These are phyloP conservation scores for Ascochyta pisi DNA, from an alignment of 2,329 filamentous ascomycete species.

Conservation along the genomic window DNA sequence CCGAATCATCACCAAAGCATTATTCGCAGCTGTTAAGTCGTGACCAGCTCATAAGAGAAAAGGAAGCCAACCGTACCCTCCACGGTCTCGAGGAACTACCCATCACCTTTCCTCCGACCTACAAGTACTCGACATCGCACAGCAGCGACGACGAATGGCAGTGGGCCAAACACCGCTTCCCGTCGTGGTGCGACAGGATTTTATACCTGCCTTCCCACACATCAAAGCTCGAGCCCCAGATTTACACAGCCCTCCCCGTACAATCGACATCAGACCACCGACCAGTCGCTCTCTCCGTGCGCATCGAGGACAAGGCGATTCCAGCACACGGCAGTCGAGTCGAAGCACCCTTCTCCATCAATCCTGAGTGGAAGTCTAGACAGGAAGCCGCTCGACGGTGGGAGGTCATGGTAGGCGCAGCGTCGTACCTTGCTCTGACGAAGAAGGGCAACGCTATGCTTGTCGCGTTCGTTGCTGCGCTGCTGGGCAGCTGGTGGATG, in stretches of 20 bases:
- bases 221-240: constrained; percentile 60
- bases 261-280: constrained; percentile 88
- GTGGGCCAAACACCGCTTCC: constrained; percentile 82
- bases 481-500: constrained; percentile 38
- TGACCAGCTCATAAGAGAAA: constrained; percentile 83
- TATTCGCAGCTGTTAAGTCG: constrained; percentile 71
- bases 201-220: constrained; percentile 68
- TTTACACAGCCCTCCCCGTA: constrained; percentile 78
- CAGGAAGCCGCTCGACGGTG: constrained; percentile 62
- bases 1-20: constrained; percentile 60
- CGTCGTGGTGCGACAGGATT: constrained; percentile 92
- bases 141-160: constrained; percentile 60
- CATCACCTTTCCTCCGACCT: constrained; percentile 86
- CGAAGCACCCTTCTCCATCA: constrained; percentile 62
- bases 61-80: constrained; percentile 70
- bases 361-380: constrained; percentile 62
- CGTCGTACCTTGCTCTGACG: constrained; percentile 61
- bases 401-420: constrained; percentile 66
- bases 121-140: constrained; percentile 73
- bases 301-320: constrained; percentile 65
- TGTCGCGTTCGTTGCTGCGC: constrained; percentile 38
- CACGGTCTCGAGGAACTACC: constrained; percentile 79
- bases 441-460: constrained; percentile 54
- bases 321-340: constrained; percentile 34
- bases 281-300: constrained; percentile 75